A percentile compares a stretch with the other conserved stretches of the same genome.
Conservation (phyloP, 805 yeast species). For the Myxozyma geophila region DNA sequence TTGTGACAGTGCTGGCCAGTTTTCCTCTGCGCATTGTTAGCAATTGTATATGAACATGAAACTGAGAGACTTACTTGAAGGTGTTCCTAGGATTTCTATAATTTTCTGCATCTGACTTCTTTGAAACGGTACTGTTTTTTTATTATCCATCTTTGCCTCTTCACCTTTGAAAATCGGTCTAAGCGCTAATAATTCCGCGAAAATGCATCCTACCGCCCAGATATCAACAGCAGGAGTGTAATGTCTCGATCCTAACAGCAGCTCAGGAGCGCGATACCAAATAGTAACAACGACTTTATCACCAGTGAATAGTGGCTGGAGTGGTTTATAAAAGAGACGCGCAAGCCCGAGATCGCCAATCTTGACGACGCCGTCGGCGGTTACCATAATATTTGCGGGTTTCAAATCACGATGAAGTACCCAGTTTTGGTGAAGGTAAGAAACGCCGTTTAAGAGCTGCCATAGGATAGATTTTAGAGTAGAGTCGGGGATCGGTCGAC, state of each 20-base stretch:
- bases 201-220: conserved; percentile 64
- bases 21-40: conserved; percentile 45
- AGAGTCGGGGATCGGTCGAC: conserved; percentile 73
- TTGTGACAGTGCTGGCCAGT: conserved; percentile 76
- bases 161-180: conserved; percentile 97
- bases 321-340: conserved; percentile 46
- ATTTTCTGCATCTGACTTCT: conserved; percentile 89
- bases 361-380: conserved; percentile 85
- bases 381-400: conserved; percentile 97
- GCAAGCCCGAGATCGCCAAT: conserved; percentile 86
- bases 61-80: conserved; percentile 49
- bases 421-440: conserved; percentile 94
- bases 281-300: conserved; percentile 53
- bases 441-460: conserved; percentile 91
- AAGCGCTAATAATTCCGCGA: conserved; percentile 86
- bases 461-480: conserved; percentile 84
- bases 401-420: conserved; percentile 92
- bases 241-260: conserved; percentile 52
- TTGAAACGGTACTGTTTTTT: conserved; percentile 92
- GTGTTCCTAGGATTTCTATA: conserved; percentile 91
- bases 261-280: conserved; percentile 59
- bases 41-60: not conserved
- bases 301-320: conserved; percentile 71
- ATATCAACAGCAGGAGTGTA: conserved; percentile 58
- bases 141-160: conserved; percentile 93